A percentile compares a stretch with the other conserved stretches of the same genome.
Evolutionary conservation across 2,329 filamentous ascomycete species (phyloP).

Genomic region (Monilinia polystroma): DNA sequence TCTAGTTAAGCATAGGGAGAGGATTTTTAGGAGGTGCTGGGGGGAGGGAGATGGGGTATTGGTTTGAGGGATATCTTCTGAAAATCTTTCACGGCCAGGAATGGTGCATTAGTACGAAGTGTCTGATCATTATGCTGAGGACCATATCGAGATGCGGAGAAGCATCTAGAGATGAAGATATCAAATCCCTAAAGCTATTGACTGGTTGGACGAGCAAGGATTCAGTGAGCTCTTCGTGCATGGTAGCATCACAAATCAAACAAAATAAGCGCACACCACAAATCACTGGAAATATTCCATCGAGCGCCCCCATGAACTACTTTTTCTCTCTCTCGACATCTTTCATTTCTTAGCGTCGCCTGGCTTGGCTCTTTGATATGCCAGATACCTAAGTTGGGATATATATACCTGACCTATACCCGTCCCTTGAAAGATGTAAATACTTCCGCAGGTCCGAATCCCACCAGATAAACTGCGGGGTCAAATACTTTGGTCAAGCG

Average conservation of each 20-base stretch:
- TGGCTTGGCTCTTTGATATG: no score
- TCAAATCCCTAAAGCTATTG: no score
- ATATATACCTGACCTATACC: no score
- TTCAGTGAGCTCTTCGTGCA: background rate
- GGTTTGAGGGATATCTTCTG: background rate
- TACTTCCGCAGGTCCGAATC: no score
- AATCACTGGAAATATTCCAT: background rate
- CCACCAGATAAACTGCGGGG: no score
- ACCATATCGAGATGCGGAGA: no score
- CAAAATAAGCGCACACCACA: background rate
- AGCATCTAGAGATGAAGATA: no score
- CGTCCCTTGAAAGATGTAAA: no score
- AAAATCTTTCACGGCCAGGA: background rate
- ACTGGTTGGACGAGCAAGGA: background rate
- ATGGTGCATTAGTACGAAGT: background rate
- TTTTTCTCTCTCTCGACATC: background rate
- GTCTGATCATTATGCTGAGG: background rate
- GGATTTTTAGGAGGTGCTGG: slow-evolving; percentile 48
- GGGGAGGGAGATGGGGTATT: slow-evolving; percentile 46
- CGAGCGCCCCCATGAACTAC: background rate
- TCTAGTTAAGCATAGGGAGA: slow-evolving; percentile 63
- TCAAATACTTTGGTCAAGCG: no score
- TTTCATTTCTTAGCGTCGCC: no score
- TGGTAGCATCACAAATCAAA: background rate
- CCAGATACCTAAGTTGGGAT: no score